Percentiles rank a stretch among this genome's conserved stretches.
These are phyloP conservation scores for Salicornia ramosissima DNA, from an alignment of 148 eudicot genomes.

Conservation along the genomic window DNA sequence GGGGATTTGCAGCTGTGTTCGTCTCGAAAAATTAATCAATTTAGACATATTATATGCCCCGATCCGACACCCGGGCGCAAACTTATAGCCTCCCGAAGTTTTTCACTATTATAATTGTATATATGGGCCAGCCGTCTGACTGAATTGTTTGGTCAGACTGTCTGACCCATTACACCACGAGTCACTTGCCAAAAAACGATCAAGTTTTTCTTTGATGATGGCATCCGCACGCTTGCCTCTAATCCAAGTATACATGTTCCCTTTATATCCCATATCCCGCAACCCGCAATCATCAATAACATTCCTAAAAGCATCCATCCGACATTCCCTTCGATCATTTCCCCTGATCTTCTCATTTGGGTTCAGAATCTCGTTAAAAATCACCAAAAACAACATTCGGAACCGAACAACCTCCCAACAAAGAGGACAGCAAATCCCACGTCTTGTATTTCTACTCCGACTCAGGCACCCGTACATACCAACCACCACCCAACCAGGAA, in stretches of 20 bases:
- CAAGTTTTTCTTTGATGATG: not conserved
- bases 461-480: not conserved
- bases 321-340: not conserved
- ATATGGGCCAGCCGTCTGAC: no score
- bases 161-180: no score
- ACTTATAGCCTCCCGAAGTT: no score
- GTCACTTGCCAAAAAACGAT: not conserved
- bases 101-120: no score
- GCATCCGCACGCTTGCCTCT: not conserved
- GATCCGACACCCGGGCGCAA: no score
- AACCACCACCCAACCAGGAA: not conserved
- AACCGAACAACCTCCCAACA: not conserved
- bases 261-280: not conserved
- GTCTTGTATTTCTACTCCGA: not conserved
- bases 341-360: not conserved
- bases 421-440: not conserved
- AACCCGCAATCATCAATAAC: not conserved
- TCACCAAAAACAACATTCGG: not conserved
- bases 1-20: no score
- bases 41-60: no score
- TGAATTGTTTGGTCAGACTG: no score
- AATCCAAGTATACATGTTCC: not conserved
- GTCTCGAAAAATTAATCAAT: no score
- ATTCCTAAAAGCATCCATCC: not conserved
- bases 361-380: not conserved